A percentile compares a stretch with the other conserved stretches of the same genome.
Evolutionary conservation across 768 basidiomycete genomes (phyloP).

Genomic region (Clitopilus hobsonii): DNA sequence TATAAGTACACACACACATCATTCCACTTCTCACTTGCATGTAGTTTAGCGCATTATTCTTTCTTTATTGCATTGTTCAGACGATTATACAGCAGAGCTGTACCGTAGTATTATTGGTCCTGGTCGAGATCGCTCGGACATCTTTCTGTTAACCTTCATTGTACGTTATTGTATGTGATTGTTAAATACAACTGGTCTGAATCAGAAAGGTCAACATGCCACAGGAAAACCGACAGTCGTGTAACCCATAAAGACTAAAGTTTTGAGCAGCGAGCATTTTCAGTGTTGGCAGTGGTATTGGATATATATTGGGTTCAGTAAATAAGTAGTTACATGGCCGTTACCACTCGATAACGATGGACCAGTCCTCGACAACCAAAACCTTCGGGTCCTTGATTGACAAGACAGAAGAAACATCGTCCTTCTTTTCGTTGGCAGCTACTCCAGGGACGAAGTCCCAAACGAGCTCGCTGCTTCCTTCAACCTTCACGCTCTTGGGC

Average conservation of each 20-base stretch:
- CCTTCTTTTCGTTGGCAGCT: conserved; percentile 50
- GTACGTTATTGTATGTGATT: too few species aligned
- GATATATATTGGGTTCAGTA: too few species aligned
- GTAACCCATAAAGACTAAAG: too few species aligned
- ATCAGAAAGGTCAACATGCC: too few species aligned
- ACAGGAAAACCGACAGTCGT: too few species aligned
- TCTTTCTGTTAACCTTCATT: too few species aligned
- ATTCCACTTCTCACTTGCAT: background rate
- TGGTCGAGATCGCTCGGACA: background rate
- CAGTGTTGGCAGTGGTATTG: too few species aligned
- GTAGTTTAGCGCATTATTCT: background rate
- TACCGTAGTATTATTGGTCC: background rate
- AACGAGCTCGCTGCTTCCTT: conserved; percentile 45
- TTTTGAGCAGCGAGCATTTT: too few species aligned
- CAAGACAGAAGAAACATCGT: conserved; percentile 63
- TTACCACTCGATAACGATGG: conserved; percentile 35
- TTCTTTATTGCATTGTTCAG: background rate
- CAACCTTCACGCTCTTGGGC: conserved; percentile 58
- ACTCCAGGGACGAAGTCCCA: conserved; percentile 69
- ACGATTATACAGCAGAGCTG: background rate
- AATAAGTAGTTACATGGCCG: too few species aligned
- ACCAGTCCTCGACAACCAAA: conserved; percentile 59
- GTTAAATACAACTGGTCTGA: too few species aligned
- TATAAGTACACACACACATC: too few species aligned
- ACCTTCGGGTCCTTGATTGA: conserved; percentile 73